Conservation (phyloP, 345 rosid species). For the Eucalyptus paniculata region DNA sequence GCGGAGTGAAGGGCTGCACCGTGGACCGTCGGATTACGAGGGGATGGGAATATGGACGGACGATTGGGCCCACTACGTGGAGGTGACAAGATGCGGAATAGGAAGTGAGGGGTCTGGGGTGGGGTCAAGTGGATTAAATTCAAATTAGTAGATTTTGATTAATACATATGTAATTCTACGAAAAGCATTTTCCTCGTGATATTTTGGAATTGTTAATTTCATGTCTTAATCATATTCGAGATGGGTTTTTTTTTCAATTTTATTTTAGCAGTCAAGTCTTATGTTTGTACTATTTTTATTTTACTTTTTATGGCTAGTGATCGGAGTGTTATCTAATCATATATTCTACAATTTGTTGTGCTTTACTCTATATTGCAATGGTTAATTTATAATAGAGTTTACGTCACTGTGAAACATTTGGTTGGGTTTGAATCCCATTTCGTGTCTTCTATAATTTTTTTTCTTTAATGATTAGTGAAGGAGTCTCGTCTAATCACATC, state of each 20-base stretch:
- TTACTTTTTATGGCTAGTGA: not conserved
- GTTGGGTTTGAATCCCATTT: not conserved
- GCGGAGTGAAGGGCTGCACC: not conserved
- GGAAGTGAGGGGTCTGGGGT: not conserved
- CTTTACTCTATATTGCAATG: not conserved
- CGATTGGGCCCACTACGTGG: not conserved
- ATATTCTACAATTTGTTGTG: not conserved
- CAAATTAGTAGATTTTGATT: not conserved
- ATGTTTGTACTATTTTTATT: not conserved
- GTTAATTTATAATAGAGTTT: not conserved
- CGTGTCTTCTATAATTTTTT: not conserved
- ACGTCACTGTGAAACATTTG: not conserved
- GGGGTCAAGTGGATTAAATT: not conserved
- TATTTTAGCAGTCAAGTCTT: not conserved
- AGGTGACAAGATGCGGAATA: too few species aligned
- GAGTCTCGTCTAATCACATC: not conserved
- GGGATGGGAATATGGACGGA: not conserved
- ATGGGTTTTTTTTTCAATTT: not conserved
- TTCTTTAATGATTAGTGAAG: not conserved
- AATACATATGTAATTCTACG: not conserved
- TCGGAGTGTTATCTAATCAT: not conserved
- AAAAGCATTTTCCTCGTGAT: not conserved
- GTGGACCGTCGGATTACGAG: not conserved
- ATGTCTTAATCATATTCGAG: not conserved
- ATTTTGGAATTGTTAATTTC: not conserved